A percentile compares a stretch with the other conserved stretches of the same genome.
phyloP scores from a whole-genome alignment of 352 stramenopile genomes.

The Pythium pyrilobum region DNA sequence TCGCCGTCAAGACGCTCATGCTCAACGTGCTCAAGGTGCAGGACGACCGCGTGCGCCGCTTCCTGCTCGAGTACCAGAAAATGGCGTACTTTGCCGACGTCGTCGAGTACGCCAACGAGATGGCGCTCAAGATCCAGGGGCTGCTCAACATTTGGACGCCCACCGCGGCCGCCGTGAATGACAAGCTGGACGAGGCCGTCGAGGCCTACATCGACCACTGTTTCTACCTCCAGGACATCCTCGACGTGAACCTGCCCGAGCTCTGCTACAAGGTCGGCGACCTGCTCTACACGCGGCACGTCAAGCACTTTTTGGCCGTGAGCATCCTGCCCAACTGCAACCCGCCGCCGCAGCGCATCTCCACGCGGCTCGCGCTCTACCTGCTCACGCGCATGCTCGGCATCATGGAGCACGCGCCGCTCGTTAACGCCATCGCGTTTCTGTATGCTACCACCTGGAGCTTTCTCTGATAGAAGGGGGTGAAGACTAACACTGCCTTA shows the following conservation, averaged over 20 bases:
- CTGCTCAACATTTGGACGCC: conserved; percentile 58
- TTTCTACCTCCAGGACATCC: conserved; percentile 80
- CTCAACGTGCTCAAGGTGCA: conserved; percentile 79
- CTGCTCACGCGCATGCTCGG: conserved; percentile 67
- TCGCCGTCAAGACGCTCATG: conserved; percentile 84
- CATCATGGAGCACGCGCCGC: conserved; percentile 73
- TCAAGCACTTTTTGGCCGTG: conserved; percentile 58
- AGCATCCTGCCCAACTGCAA: conserved; percentile 78
- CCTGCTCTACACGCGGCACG: conserved; percentile 62
- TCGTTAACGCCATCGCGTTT: conserved; percentile 76
- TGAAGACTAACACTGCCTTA: no score
- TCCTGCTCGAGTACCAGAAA: conserved; percentile 68
- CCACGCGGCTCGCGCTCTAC: conserved; percentile 70
- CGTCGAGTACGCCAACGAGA: conserved; percentile 65
- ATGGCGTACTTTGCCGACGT: conserved; percentile 80
- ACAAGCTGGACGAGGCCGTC: conserved; percentile 77
- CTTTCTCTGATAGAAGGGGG: background rate
- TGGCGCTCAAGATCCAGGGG: conserved; percentile 72
- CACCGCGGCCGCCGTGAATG: conserved; percentile 25
- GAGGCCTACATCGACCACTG: conserved; percentile 84
- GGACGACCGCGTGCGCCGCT: conserved; percentile 69
- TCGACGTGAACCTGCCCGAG: conserved; percentile 79
- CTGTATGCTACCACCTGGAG: conserved; percentile 34
- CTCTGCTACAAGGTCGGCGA: conserved; percentile 79
- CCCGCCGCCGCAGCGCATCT: conserved; percentile 63